Percentiles rank a stretch among this genome's conserved stretches.
Conservation (phyloP, 495 filamentous ascomycete species). For the Lophium mytilinum region DNA sequence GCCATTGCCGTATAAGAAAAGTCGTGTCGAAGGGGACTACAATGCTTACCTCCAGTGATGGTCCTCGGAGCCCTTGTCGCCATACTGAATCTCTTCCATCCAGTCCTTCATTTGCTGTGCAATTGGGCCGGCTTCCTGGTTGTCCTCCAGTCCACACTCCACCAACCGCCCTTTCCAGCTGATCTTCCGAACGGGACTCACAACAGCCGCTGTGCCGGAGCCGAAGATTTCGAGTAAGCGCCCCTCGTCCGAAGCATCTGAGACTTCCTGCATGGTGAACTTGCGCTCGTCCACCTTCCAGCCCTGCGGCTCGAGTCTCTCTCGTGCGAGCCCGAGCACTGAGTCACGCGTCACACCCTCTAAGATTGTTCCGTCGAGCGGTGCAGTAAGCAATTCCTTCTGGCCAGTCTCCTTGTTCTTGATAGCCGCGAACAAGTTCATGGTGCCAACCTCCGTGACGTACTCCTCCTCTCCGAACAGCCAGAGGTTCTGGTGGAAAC, state of each 20-base stretch:
- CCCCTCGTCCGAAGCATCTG: constrained; percentile 72
- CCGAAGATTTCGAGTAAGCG: constrained; percentile 88
- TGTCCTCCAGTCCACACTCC: constrained; percentile 64
- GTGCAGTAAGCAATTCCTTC: constrained; percentile 85
- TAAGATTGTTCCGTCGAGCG: constrained; percentile 93
- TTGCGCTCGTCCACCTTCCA: constrained; percentile 85
- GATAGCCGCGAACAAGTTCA: constrained; percentile 90
- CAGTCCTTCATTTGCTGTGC: constrained; percentile 82
- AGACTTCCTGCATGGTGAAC: constrained; percentile 77
- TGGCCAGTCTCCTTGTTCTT: constrained; percentile 73
- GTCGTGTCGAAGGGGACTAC: neutral
- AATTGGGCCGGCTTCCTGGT: constrained; percentile 80
- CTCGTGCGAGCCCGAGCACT: constrained; percentile 71
- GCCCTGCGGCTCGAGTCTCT: constrained; percentile 73
- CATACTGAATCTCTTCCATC: constrained; percentile 94
- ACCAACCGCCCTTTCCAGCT: constrained; percentile 73
- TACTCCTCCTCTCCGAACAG: constrained; percentile 90
- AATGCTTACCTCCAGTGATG: constrained; percentile 42
- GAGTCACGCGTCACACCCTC: constrained; percentile 90
- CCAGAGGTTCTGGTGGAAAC: constrained; percentile 98
- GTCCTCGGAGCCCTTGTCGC: constrained; percentile 80
- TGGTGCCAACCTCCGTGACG: constrained; percentile 93
- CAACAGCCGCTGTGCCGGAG: constrained; percentile 79
- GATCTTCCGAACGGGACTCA: constrained; percentile 76
- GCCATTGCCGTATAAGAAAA: neutral